Conservation (phyloP, 2,329 filamentous ascomycete genomes). For the Clonostachys rhizophaga region DNA sequence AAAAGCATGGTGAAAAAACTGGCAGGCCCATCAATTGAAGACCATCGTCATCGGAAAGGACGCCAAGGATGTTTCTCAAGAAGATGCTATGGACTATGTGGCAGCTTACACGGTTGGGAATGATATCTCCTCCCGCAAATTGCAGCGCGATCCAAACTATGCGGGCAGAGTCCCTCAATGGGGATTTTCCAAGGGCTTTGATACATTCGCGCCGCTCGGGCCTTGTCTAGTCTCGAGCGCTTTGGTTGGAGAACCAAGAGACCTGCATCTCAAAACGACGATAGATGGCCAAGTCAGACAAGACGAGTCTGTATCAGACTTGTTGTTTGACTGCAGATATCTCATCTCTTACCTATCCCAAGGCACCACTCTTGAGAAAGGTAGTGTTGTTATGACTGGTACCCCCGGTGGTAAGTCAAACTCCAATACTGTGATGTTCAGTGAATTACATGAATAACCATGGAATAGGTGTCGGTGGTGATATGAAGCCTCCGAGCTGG, state of each 20-base stretch:
- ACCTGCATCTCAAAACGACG: conserved; percentile 35
- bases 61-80: conserved; percentile 16
- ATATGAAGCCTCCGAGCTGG: conserved; percentile 30
- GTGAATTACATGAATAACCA: not conserved
- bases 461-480: conserved; percentile 29
- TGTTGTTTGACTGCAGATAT: conserved; percentile 36
- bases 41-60: conserved; percentile 42
- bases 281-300: conserved; percentile 45
- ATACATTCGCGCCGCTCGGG: conserved; percentile 48
- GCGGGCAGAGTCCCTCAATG: conserved; percentile 52
- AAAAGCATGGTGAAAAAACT: too few species aligned
- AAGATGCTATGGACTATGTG: conserved; percentile 34
- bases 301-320: conserved; percentile 26
- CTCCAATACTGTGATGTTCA: too few species aligned
- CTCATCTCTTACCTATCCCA: conserved; percentile 27
- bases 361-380: conserved; percentile 35
- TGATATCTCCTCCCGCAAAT: conserved; percentile 47
- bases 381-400: conserved; percentile 38
- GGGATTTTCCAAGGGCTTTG: conserved; percentile 53
- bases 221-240: conserved; percentile 36
- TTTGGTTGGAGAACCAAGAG: conserved; percentile 34
- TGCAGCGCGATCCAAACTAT: conserved; percentile 40
- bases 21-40: too few species aligned
- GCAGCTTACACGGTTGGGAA: conserved; percentile 50
- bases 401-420: conserved; percentile 29